phyloP scores from a whole-genome alignment of 345 rosid species.

The Boechera stricta region DNA sequence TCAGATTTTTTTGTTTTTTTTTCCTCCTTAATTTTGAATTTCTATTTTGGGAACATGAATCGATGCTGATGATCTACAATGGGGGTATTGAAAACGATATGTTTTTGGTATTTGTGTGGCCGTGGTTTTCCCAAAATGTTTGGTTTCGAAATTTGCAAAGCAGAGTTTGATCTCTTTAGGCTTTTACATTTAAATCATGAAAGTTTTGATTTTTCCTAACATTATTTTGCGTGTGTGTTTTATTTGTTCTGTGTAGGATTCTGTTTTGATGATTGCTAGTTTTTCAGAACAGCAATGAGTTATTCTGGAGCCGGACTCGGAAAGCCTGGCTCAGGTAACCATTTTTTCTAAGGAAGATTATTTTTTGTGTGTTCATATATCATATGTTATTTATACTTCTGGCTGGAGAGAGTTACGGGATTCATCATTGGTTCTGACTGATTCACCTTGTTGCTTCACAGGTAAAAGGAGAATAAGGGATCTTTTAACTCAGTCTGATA shows the following conservation, averaged over 20 bases:
- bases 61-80: conserved; percentile 18
- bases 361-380: background rate
- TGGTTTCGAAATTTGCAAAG: conserved; percentile 13
- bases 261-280: conserved; percentile 47
- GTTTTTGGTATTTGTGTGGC: conserved; percentile 19
- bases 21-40: background rate
- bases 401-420: background rate
- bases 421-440: too few relatives aligned
- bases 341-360: background rate
- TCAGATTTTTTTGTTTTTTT: background rate
- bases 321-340: conserved; percentile 64
- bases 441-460: conserved; percentile 35
- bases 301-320: conserved; percentile 54
- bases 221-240: background rate
- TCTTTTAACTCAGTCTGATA: conserved; percentile 74
- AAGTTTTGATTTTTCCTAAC: background rate
- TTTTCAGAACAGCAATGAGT: conserved; percentile 59
- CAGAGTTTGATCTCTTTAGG: conserved; percentile 13
- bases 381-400: background rate
- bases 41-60: background rate
- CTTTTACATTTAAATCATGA: background rate
- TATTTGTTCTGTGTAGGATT: conserved; percentile 28
- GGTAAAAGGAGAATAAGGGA: conserved; percentile 81
- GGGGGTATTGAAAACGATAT: background rate
- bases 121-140: conserved; percentile 2